Percentiles rank a stretch among this genome's conserved stretches.
Conservation (phyloP, 2,329 filamentous ascomycete species). For the Fusarium ramigenum region DNA sequence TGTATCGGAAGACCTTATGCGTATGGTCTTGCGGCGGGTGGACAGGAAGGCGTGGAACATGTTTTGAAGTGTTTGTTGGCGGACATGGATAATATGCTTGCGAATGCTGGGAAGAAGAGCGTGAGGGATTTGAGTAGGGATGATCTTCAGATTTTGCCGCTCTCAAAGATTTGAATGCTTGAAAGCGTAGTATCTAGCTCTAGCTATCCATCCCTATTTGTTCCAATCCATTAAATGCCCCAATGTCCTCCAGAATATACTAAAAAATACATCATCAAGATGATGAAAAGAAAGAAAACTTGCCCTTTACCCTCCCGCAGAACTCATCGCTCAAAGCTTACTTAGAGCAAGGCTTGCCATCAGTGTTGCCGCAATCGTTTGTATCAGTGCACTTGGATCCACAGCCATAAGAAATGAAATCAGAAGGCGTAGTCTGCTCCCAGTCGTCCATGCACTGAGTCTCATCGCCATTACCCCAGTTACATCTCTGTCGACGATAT, state of each 20-base stretch:
- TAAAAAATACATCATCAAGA: too few species aligned
- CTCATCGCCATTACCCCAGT: constrained; percentile 1
- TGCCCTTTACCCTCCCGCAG: rapidly evolving
- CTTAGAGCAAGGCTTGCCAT: neutral
- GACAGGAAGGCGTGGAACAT: constrained; percentile 63
- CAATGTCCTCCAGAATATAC: rapidly evolving
- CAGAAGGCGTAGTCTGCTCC: constrained; percentile 12
- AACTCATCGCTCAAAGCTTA: neutral
- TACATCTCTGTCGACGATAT: neutral
- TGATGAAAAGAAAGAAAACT: rapidly evolving
- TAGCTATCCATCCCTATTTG: rapidly evolving
- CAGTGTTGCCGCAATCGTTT: neutral
- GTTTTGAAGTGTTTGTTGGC: constrained; percentile 55
- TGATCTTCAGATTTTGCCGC: constrained; percentile 26
- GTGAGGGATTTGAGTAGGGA: constrained; percentile 39
- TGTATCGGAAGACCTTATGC: constrained; percentile 55
- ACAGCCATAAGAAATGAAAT: neutral
- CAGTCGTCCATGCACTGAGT: constrained; percentile 7
- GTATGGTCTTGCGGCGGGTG: constrained; percentile 49
- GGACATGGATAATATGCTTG: constrained; percentile 63
- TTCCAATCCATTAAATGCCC: neutral
- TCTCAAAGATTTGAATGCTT: constrained; percentile 1
- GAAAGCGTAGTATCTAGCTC: rapidly evolving
- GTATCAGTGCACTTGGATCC: constrained; percentile 4
- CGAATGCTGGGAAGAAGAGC: constrained; percentile 59